Conservation (phyloP, 1,284 basidiomycete genomes). For the Ustilago bromivora region DNA sequence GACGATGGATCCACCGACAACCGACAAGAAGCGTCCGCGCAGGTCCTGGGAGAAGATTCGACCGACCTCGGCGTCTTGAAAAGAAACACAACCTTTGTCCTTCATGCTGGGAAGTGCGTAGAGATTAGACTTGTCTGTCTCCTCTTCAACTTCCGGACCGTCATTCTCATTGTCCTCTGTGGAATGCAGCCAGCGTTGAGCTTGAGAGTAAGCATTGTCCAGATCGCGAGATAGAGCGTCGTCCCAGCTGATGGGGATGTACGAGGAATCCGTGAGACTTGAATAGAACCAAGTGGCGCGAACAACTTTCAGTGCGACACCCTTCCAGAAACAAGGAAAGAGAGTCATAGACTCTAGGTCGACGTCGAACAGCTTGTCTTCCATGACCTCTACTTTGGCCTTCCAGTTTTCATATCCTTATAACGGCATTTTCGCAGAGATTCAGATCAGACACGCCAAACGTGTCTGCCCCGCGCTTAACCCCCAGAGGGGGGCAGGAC, state of each 20-base stretch:
- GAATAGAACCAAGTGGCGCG: conserved; percentile 70
- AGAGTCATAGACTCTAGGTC: conserved; percentile 65
- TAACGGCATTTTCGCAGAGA: no score
- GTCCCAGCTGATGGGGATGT: conserved; percentile 62
- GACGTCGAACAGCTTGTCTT: conserved; percentile 67
- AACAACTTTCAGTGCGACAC: conserved; percentile 66
- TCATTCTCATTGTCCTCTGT: conserved; percentile 25
- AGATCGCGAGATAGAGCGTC: conserved; percentile 66
- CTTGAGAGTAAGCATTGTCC: conserved; percentile 68
- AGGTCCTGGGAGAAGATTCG: conserved; percentile 67
- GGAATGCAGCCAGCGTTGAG: conserved; percentile 65
- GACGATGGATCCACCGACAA: conserved; percentile 61
- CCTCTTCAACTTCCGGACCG: conserved; percentile 31
- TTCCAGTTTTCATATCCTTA: conserved; percentile 1
- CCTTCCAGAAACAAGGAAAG: conserved; percentile 70
- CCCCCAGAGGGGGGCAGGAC: no score
- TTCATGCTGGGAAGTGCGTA: conserved; percentile 59
- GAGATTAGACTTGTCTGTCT: conserved; percentile 51
- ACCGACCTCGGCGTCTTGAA: conserved; percentile 64
- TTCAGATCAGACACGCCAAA: no score
- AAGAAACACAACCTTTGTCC: conserved; percentile 63
- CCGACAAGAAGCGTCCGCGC: conserved; percentile 54
- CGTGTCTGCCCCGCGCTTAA: no score
- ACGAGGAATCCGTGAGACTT: conserved; percentile 51
- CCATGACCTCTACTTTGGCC: conserved; percentile 62